phyloP scores from a whole-genome alignment of 2,329 filamentous ascomycete genomes.

The Arthroderma uncinatum region DNA sequence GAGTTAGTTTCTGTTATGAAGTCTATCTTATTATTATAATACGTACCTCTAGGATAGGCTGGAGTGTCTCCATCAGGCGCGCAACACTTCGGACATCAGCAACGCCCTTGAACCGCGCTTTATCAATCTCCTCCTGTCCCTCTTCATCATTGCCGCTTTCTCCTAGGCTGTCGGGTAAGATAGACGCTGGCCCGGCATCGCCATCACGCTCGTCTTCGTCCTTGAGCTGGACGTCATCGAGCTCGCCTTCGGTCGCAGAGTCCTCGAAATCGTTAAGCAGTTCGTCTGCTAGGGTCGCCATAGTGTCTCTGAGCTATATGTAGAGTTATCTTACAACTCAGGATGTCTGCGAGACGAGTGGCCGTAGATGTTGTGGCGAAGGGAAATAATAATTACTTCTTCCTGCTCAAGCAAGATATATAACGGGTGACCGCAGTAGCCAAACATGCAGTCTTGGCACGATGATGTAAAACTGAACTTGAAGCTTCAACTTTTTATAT shows the following conservation, averaged over 20 bases:
- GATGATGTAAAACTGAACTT: background rate
- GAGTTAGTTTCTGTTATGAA: background rate
- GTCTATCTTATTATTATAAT: conserved; percentile 6
- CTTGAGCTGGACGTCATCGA: conserved; percentile 13
- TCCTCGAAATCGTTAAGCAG: conserved; percentile 86
- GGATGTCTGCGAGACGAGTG: background rate
- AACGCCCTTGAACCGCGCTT: conserved; percentile 62
- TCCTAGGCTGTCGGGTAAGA: conserved; percentile 8
- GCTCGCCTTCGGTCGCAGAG: conserved; percentile 62
- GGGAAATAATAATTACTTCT: background rate
- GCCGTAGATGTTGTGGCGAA: background rate
- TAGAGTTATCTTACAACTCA: background rate
- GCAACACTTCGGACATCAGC: conserved; percentile 72
- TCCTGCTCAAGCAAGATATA: background rate
- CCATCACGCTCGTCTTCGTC: background rate
- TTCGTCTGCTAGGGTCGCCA: conserved; percentile 89
- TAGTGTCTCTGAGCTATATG: conserved; percentile 28
- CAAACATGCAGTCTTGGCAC: background rate
- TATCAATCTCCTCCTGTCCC: conserved; percentile 67
- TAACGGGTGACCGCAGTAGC: background rate
- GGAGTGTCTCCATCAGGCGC: conserved; percentile 66
- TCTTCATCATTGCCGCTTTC: conserved; percentile 52
- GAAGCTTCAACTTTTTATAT: background rate
- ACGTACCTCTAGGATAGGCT: conserved; percentile 73
- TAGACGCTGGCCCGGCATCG: background rate